These are phyloP conservation scores for Mimosa pudica DNA, from an alignment of 306 rosid genomes.

Conservation along the genomic window DNA sequence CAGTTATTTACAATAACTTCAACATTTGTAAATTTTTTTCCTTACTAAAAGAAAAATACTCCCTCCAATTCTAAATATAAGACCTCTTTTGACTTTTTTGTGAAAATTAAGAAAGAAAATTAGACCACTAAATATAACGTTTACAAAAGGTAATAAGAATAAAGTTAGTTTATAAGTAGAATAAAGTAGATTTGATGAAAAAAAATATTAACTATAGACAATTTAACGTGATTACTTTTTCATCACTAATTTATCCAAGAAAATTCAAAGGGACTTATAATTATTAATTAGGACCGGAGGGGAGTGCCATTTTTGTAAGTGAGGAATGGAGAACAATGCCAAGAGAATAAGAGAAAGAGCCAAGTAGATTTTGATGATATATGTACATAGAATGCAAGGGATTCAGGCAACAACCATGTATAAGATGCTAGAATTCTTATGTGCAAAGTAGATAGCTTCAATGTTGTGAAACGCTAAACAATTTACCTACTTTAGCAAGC, in stretches of 20 bases:
- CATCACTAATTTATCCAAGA: too few species aligned
- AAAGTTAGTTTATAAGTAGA: too few species aligned
- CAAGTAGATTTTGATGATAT: not conserved
- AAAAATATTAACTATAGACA: too few species aligned
- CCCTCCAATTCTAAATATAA: not conserved
- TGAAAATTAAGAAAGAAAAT: too few species aligned
- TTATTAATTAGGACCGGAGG: too few species aligned
- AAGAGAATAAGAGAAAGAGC: not conserved
- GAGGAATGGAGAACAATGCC: not conserved
- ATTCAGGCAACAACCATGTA: not conserved
- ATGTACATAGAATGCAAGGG: not conserved
- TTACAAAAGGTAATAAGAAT: too few species aligned
- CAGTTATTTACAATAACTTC: slow-evolving; percentile 12
- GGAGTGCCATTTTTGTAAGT: not conserved
- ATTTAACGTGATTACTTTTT: too few species aligned
- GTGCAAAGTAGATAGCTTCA: slow-evolving; percentile 4
- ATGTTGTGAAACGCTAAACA: slow-evolving; percentile 3
- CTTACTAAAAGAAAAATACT: slow-evolving; percentile 10
- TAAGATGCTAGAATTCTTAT: slow-evolving; percentile 13
- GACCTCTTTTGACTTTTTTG: too few species aligned
- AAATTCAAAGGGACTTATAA: too few species aligned
- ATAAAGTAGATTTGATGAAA: too few species aligned
- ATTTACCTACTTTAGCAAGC: slow-evolving; percentile 18
- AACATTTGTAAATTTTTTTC: slow-evolving; percentile 21
- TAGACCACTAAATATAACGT: too few species aligned